Base-by-base conservation (phyloP, 2,329 filamentous ascomycete genomes). In the Neurospora crassa region DNA sequence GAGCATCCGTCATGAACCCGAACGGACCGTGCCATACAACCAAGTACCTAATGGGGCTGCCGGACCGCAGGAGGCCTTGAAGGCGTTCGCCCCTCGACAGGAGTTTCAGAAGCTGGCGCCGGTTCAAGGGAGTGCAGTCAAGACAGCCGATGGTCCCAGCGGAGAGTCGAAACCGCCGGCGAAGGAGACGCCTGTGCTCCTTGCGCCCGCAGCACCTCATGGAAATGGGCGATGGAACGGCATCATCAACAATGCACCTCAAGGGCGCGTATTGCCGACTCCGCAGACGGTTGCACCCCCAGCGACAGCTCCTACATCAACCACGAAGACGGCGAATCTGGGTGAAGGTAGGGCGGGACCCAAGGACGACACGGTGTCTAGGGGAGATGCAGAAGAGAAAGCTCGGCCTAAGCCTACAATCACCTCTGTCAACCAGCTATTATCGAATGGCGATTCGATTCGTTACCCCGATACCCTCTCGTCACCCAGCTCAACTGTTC, bases 401-500 rank as follows among this genome's bases (percentile, higher is more conserved):
- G 43, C 45, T 41, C 74, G 78, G 74, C 75, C 76, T 70, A 74
- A 74, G 67, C 76, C 76, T 53, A 76, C 77, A 63, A 78, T 79
- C 40, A 71, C 75, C 20, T 74, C 71, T 10, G 67, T 81, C 11
- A 70, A 71, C 41, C 63, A 68, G 10, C 82, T 80, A 47, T 74
- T 80, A 14, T 77, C 81, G 6, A 74, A 77, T 47, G 73, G 78
- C n/a, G 82, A 84, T 70, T 70, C 74, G 34, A 67, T 78, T 68
- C 81, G 81, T 45, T 75, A 79, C 68, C 76, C 80, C 2, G 87
- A 88, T 74, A 79, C 81, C 2, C 75, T 84, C 6, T 88, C 85
- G 2, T 89, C 87, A 1, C 86, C 87, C 18, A 83, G 82, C 2
- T 95, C 92, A 6, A 94, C 91, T 41, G 87, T 90, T 1, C 90